Conservation (phyloP, 2,329 filamentous ascomycete genomes). For the Mycogone perniciosa region DNA sequence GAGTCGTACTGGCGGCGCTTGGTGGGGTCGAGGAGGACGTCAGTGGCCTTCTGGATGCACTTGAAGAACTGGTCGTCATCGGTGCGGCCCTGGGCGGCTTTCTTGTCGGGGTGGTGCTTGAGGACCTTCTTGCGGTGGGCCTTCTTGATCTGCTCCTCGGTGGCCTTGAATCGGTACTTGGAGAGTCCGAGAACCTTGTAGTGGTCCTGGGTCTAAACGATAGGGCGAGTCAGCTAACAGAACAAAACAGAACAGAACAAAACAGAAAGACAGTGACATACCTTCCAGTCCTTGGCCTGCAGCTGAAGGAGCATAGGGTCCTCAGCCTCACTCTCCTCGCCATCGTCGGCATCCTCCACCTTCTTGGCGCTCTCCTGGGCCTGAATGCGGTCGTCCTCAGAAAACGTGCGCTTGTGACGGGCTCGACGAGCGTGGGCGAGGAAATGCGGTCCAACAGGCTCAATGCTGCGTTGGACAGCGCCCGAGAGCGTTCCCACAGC, state of each 20-base stretch:
- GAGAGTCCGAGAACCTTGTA: conserved; percentile 92
- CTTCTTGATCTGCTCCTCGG: conserved; percentile 97
- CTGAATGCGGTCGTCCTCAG: conserved; percentile 96
- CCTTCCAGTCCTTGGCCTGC: conserved; percentile 99
- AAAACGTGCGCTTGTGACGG: conserved; percentile 95
- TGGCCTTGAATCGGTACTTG: conserved; percentile 87
- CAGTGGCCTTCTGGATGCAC: conserved; percentile 97
- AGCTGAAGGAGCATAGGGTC: conserved; percentile 86
- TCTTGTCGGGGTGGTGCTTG: conserved; percentile 98
- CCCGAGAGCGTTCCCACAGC: conserved; percentile 67
- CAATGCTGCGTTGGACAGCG: conserved; percentile 78
- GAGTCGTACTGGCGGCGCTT: conserved; percentile 95
- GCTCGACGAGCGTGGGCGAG: conserved; percentile 93
- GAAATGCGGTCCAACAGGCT: conserved; percentile 96
- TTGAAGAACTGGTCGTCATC: conserved; percentile 99
- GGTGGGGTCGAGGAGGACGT: conserved; percentile 84
- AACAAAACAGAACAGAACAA: neutral
- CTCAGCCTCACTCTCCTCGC: conserved; percentile 89
- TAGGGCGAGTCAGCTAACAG: neutral
- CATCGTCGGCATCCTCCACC: conserved; percentile 82
- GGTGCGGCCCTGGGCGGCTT: conserved; percentile 77
- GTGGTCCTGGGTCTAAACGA: conserved; percentile 76
- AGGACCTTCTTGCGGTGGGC: conserved; percentile 99
- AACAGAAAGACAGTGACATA: conserved; percentile 32
- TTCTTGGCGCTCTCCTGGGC: conserved; percentile 94